A percentile compares a stretch with the other conserved stretches of the same genome.
phyloP scores from a whole-genome alignment of 768 basidiomycete genomes.

The Cystobasidium onofrii region DNA sequence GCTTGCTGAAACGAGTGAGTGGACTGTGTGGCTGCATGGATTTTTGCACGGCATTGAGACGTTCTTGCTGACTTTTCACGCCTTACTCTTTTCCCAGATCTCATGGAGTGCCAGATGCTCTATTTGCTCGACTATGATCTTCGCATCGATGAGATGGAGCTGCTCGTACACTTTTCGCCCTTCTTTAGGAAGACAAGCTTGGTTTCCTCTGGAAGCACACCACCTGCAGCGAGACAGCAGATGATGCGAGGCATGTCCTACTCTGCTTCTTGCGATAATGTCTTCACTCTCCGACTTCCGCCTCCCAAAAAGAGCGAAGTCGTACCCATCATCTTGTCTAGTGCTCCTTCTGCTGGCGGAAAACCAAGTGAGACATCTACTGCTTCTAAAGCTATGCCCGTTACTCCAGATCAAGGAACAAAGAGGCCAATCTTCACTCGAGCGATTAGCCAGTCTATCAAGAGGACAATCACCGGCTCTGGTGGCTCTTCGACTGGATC shows the following conservation, averaged over 20 bases:
- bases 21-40: neutral
- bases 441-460: neutral
- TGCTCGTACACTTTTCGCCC: conserved; percentile 52
- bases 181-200: conserved; percentile 49
- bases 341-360: neutral
- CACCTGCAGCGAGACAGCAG: conserved; percentile 12
- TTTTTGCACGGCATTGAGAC: neutral
- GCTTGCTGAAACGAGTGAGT: conserved; percentile 49
- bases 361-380: too few relatives aligned
- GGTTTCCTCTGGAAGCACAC: conserved; percentile 1
- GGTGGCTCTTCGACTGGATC: neutral
- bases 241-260: conserved; percentile 8
- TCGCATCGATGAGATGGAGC: conserved; percentile 75
- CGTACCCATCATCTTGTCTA: neutral
- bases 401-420: neutral
- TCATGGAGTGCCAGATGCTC: conserved; percentile 96
- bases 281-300: neutral
- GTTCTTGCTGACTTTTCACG: neutral
- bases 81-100: conserved; percentile 36
- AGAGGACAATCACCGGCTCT: neutral
- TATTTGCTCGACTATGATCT: conserved; percentile 87
- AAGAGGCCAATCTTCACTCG: neutral
- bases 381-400: neutral
- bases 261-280: neutral
- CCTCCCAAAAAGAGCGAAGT: conserved; percentile 2